These are phyloP conservation scores for Paradendryphiella salina DNA, from an alignment of 2,329 filamentous ascomycete species.

Conservation along the genomic window DNA sequence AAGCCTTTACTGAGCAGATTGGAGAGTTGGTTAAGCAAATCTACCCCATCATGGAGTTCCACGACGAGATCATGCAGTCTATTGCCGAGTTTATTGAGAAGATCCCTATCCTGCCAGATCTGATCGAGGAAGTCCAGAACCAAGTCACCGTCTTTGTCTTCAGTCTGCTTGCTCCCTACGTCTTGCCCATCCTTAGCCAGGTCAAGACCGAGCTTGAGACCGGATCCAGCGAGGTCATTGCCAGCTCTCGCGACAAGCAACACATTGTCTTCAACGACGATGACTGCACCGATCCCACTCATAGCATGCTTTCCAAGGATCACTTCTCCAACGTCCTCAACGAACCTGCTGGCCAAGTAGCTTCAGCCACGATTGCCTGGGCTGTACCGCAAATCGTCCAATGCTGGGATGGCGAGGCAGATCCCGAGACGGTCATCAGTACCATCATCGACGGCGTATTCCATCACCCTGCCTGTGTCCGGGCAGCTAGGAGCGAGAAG, in stretches of 20 bases:
- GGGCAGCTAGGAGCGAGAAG: constrained; percentile 67
- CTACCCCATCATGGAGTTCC: constrained; percentile 87
- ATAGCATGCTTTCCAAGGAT: constrained; percentile 95
- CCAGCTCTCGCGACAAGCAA: constrained; percentile 81
- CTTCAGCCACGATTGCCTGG: constrained; percentile 78
- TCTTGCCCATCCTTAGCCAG: constrained; percentile 82
- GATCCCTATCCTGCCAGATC: constrained; percentile 80
- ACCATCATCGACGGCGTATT: constrained; percentile 81
- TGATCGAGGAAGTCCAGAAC: constrained; percentile 84
- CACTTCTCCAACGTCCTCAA: constrained; percentile 91
- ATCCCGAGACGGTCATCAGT: constrained; percentile 70
- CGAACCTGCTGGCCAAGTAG: constrained; percentile 81
- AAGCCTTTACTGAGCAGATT: constrained; percentile 80
- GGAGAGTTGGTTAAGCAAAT: constrained; percentile 74
- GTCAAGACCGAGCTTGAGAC: constrained; percentile 85
- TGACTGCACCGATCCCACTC: constrained; percentile 76
- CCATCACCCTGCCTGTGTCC: constrained; percentile 81
- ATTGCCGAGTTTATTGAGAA: constrained; percentile 80
- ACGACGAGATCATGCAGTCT: constrained; percentile 81
- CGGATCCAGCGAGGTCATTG: constrained; percentile 83
- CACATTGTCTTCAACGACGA: constrained; percentile 85
- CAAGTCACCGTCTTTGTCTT: constrained; percentile 90
- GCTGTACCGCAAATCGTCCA: constrained; percentile 86
- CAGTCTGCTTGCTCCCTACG: constrained; percentile 83
- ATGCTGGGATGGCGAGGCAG: constrained; percentile 80